phyloP scores from a whole-genome alignment of 2,329 filamentous ascomycete genomes.

The Sporothrix luriei region DNA sequence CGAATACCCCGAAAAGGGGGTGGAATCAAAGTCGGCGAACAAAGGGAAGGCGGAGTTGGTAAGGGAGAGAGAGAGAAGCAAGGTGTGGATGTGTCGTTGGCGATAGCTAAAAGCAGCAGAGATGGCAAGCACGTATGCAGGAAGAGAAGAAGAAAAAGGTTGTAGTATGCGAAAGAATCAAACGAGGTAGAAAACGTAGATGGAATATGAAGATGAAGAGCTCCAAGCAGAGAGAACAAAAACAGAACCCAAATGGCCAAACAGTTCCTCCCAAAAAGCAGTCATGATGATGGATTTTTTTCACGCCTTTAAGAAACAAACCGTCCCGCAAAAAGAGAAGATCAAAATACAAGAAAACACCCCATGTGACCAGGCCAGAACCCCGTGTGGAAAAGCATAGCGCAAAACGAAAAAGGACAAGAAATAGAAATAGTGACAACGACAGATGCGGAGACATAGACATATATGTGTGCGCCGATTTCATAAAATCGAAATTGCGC shows the following conservation, averaged over 20 bases:
- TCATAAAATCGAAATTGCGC: background rate
- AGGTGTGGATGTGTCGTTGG: background rate
- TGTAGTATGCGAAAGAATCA: background rate
- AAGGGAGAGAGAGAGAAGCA: background rate
- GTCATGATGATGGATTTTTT: conserved; percentile 27
- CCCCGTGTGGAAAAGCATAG: background rate
- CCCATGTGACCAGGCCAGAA: background rate
- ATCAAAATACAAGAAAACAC: conserved; percentile 2
- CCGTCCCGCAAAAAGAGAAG: background rate
- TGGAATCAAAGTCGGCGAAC: background rate
- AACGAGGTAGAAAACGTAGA: conserved; percentile 11
- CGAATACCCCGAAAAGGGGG: background rate
- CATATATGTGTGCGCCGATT: conserved; percentile 10
- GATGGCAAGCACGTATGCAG: conserved; percentile 11
- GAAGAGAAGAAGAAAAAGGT: conserved; percentile 22
- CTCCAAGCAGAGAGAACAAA: conserved; percentile 16
- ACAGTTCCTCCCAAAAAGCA: conserved; percentile 12
- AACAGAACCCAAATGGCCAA: conserved; percentile 12
- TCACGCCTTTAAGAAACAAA: conserved; percentile 27
- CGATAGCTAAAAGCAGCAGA: background rate
- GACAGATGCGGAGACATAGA: conserved; percentile 2
- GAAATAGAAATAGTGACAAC: background rate
- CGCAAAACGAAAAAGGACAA: conserved; percentile 10
- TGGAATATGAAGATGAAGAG: conserved; percentile 6
- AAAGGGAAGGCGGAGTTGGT: background rate